Base-by-base conservation (phyloP, 768 basidiomycete species). In the Symmetrospora coprosmae region DNA sequence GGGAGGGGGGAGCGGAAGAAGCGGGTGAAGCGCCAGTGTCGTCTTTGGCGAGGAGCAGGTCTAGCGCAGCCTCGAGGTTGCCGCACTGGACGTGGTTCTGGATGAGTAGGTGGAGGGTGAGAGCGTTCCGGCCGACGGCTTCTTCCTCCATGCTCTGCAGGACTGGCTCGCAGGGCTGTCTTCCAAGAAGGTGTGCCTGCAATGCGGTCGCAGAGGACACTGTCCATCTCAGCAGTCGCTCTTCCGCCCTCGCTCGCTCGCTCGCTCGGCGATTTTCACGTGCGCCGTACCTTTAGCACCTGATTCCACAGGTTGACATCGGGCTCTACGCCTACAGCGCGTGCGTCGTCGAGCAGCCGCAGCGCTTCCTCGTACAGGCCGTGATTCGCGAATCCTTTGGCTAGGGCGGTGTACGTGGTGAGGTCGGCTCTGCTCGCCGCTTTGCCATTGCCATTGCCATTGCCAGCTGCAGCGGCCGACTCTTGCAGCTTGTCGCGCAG, bases 341-440 rank as follows among this genome's bases (percentile, higher is more conserved):
- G 33, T 39, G 55, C 55, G 43, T 58, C 55, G 9, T 58, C 55
- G 16, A 58, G 25, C 14, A 58, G 9, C 25, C 55, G 39, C 23
- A 58, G 28, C 19, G 55, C 55, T 27, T 58, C 40, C 16, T 43
- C 16, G 40, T 43, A 34, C 8, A 43, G 25, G 6, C 55, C 55
- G 46, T 58, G 55, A 2, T 45, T 43, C 17, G 55, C 55, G 30
- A 58, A 58, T 23, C 41, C 55, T 46, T 46, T 58, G 4, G 55
- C 55, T 25, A 58, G n/a, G 7, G 23, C 55, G 43, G 43, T 43
- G 27, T 58, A 58, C 5, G 55, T 58, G 9, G 28, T 38, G 14
- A 19, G 3, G n/a, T 43, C 40, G 13, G 55, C 41, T 13, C 16
- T n/a, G n/a, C n/a, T n/a, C n/a, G n/a, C n/a, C n/a, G n/a, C n/a